phyloP scores from a whole-genome alignment of 495 filamentous ascomycete genomes.

The Glonium stellatum region DNA sequence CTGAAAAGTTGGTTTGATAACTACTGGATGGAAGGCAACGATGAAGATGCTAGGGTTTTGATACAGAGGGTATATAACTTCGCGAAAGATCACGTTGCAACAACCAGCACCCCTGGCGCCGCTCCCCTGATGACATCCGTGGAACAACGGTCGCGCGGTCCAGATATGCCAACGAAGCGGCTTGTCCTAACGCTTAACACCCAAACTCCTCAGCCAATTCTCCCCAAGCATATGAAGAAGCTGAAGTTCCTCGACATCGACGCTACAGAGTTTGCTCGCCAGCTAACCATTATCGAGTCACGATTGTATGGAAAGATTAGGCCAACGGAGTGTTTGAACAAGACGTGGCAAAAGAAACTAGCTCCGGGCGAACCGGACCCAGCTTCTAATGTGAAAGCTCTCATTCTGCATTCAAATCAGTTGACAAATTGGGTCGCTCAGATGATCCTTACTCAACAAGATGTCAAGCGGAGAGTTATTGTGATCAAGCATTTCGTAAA shows the following conservation, averaged over 20 bases:
- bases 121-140: slow-evolving; percentile 71
- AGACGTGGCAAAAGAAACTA: slow-evolving; percentile 97
- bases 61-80: slow-evolving; percentile 85
- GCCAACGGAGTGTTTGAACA: slow-evolving; percentile 91
- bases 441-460: slow-evolving; percentile 91
- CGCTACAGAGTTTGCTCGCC: slow-evolving; percentile 87
- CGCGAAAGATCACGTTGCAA: slow-evolving; percentile 83
- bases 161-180: slow-evolving; percentile 78
- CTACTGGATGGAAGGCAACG: slow-evolving; percentile 95
- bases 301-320: slow-evolving; percentile 91
- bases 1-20: slow-evolving; percentile 96
- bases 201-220: slow-evolving; percentile 70
- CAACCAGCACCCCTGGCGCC: slow-evolving; percentile 83
- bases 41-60: slow-evolving; percentile 72
- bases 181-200: slow-evolving; percentile 77
- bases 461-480: slow-evolving; percentile 90
- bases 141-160: slow-evolving; percentile 78
- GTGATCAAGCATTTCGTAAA: slow-evolving; percentile 98
- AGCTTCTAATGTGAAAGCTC: slow-evolving; percentile 85
- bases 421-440: slow-evolving; percentile 99
- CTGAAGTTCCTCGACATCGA: slow-evolving; percentile 98
- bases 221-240: slow-evolving; percentile 99
- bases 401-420: slow-evolving; percentile 96
- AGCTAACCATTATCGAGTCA: slow-evolving; percentile 95
- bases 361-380: slow-evolving; percentile 75